A percentile compares a stretch with the other conserved stretches of the same genome.
phyloP scores from a whole-genome alignment of 352 stramenopile genomes.

The Aphanomyces invadans region DNA sequence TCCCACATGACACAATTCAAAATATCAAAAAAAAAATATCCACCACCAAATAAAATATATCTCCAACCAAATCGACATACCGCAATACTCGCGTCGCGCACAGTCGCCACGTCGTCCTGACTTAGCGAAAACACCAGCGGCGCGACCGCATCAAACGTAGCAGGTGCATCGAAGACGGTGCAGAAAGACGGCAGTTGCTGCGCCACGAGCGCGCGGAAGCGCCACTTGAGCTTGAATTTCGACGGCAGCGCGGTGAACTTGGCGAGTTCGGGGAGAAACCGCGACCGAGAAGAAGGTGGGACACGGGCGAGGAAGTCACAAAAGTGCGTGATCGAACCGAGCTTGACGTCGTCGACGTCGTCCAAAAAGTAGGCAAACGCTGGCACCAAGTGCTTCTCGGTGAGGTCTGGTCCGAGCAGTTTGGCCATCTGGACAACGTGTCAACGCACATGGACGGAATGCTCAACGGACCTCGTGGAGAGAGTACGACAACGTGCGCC shows the following conservation, averaged over 20 bases:
- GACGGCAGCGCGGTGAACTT: conserved; percentile 47
- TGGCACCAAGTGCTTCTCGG: conserved; percentile 65
- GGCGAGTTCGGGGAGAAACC: conserved; percentile 67
- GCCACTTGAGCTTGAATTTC: conserved; percentile 72
- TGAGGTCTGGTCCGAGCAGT: conserved; percentile 73
- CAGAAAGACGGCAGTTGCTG: conserved; percentile 66
- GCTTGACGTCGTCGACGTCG: conserved; percentile 72
- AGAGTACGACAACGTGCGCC: conserved; percentile 87
- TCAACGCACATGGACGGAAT: not conserved
- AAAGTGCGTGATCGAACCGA: conserved; percentile 81
- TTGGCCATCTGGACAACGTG: conserved; percentile 33
- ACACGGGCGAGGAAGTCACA: conserved; percentile 75
- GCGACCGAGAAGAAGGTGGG: conserved; percentile 57
- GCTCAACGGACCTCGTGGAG: conserved; percentile 62
- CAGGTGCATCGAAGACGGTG: conserved; percentile 52
- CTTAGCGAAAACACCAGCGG: conserved; percentile 67
- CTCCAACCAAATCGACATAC: conserved; percentile 24
- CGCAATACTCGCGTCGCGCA: conserved; percentile 63
- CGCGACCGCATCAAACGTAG: conserved; percentile 69
- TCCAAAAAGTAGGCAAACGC: conserved; percentile 80
- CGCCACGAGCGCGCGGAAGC: conserved; percentile 68
- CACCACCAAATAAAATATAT: not conserved
- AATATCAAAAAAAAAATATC: conserved; percentile 1
- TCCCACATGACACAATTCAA: too few relatives aligned
- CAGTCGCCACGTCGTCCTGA: conserved; percentile 62